These are phyloP conservation scores for Calonectria pseudoreteaudii DNA, from an alignment of 2,329 filamentous ascomycete genomes.

Conservation along the genomic window DNA sequence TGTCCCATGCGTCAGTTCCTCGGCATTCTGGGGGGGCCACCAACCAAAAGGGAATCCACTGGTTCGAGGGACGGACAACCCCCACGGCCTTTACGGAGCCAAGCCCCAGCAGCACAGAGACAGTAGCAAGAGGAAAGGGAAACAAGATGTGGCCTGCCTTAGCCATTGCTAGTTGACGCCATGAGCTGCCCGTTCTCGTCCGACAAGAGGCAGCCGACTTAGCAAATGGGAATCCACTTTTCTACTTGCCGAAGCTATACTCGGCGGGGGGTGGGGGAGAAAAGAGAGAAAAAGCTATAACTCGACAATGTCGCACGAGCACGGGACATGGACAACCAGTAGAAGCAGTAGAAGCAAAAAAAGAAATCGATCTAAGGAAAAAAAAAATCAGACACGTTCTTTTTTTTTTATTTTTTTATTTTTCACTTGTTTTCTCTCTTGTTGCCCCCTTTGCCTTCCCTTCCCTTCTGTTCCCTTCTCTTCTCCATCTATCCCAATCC, in stretches of 20 bases:
- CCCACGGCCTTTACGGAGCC: conserved; percentile 12
- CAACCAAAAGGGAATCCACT: background rate
- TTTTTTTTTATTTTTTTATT: background rate
- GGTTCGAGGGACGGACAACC: background rate
- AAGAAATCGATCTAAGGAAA: background rate
- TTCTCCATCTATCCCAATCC: background rate
- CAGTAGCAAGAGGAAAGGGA: background rate
- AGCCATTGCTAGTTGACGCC: background rate
- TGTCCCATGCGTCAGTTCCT: conserved; percentile 7
- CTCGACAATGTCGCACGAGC: background rate
- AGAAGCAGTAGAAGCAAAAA: background rate
- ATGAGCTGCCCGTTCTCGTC: background rate
- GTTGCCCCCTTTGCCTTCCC: background rate
- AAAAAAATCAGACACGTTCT: background rate
- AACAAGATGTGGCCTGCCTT: background rate
- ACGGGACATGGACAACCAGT: background rate
- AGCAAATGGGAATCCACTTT: conserved; percentile 40
- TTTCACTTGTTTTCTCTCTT: background rate
- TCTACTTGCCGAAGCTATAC: conserved; percentile 15
- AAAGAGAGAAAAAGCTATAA: conserved; percentile 5
- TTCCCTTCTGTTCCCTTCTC: background rate
- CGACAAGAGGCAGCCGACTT: conserved; percentile 14
- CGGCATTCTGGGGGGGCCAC: background rate
- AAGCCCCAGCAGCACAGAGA: background rate
- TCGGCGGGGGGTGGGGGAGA: conserved; percentile 4